Percentiles rank a stretch among this genome's conserved stretches.
These are phyloP conservation scores for Arxiozyma bovina DNA, from an alignment of 1,139 yeast genomes.

Conservation along the genomic window DNA sequence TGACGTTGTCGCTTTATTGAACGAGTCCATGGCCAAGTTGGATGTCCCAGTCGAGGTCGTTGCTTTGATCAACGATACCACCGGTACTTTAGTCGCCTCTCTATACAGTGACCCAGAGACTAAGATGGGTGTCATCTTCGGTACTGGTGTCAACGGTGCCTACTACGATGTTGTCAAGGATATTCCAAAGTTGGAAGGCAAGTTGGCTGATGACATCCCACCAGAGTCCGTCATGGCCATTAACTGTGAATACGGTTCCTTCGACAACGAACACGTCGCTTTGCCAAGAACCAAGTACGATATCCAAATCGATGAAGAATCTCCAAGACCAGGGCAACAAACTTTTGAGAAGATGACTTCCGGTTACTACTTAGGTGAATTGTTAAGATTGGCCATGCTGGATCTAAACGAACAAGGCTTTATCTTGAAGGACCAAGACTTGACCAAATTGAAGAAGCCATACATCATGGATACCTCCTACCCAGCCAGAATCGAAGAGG, in stretches of 20 bases:
- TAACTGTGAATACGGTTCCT: constrained; percentile 97
- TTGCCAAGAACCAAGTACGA: constrained; percentile 91
- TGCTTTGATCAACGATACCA: constrained; percentile 92
- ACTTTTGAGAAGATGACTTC: constrained; percentile 95
- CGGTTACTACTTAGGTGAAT: constrained; percentile 92
- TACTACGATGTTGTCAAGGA: constrained; percentile 71
- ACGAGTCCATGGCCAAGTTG: constrained; percentile 54
- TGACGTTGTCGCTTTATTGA: constrained; percentile 89
- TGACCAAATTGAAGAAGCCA: constrained; percentile 47
- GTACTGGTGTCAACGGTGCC: constrained; percentile 98
- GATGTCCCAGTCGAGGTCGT: constrained; percentile 76
- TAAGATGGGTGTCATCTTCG: constrained; percentile 91
- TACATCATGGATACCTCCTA: constrained; percentile 83
- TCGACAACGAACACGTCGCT: constrained; percentile 77
- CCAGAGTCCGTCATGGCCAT: constrained; percentile 78
- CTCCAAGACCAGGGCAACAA: constrained; percentile 97
- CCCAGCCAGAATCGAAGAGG: constrained; percentile 81
- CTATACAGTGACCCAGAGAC: constrained; percentile 83
- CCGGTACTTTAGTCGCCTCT: constrained; percentile 95
- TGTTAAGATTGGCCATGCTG: constrained; percentile 68
- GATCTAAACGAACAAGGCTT: constrained; percentile 60
- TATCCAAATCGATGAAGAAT: constrained; percentile 64
- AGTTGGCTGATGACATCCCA: constrained; percentile 52
- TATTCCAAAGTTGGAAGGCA: constrained; percentile 79
- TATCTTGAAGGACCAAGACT: constrained; percentile 62